Base-by-base conservation (phyloP, 148 eudicot species). In the Amaranthus hypochondriacus region DNA sequence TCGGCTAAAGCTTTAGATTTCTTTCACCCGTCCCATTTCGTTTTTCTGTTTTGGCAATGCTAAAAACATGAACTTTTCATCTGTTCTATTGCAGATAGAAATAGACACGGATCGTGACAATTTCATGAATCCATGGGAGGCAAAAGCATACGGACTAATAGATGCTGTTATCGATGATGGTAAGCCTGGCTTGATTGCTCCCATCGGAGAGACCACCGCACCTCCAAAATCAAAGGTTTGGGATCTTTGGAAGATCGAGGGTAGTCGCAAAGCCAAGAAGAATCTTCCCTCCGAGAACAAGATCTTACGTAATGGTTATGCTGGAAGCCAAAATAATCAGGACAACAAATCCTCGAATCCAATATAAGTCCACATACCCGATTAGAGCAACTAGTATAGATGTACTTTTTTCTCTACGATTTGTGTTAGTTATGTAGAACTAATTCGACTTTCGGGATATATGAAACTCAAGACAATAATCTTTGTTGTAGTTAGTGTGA, bases 51-150 rank as follows among this genome's bases (percentile, higher is more conserved):
- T 39, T 55, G 15, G n/a, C 62, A 55, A 60, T 9, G 65, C 21
- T 12, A 46, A 28, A 28, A 6, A 69, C 3, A 4, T 42, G 52
- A 28, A 2, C 46, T 68, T 66, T 9, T 28, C 1, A 52, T 50
- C 48, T 62, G 58, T 21, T 43, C 55, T 28, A 28, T 18, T 73
- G 70, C 83, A 95, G 99, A 82, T 95, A 69, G 99, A 90, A 61
- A 39, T 55, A 58, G 97, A 90, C 79, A 92, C 94, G 0, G 90
- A 86, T 52, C 82, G 87, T 57, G 97, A 90, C 66, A 84, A 84
- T 67, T 95, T 87, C 82, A 85, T 95, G 96, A 87, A 81, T 67
- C 82, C 99, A 48, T 95, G 97, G 97, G 99, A 92, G 72, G 97
- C 99, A 62, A 89, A 86, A 75, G 96, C 85, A 11, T 95, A 95